These are phyloP conservation scores for Lupinus albus DNA, from an alignment of 306 rosid species.

Conservation along the genomic window DNA sequence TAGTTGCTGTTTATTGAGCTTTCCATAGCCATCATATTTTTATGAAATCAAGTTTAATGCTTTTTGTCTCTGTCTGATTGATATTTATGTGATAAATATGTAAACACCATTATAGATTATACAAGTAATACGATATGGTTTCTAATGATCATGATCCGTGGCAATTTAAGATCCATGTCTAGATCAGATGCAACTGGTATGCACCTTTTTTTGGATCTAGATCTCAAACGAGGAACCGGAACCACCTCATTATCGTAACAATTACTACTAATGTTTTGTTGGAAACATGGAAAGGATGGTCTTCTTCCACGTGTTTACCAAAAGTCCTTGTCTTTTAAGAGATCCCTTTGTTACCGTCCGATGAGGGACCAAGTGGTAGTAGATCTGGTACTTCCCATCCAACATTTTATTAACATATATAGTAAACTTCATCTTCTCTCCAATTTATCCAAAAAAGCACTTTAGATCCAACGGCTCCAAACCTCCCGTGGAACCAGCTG, in stretches of 20 bases:
- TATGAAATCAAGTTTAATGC: background rate
- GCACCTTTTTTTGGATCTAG: slow-evolving; percentile 28
- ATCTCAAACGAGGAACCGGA: slow-evolving; percentile 16
- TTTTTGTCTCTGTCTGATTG: slow-evolving; percentile 14
- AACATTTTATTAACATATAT: slow-evolving; percentile 45
- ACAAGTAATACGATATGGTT: background rate
- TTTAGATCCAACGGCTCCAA: slow-evolving; percentile 62
- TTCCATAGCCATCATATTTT: background rate
- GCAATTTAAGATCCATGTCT: background rate
- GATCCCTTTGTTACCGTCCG: slow-evolving; percentile 52
- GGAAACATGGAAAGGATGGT: slow-evolving; percentile 44
- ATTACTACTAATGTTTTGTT: slow-evolving; percentile 8
- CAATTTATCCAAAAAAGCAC: slow-evolving; percentile 3
- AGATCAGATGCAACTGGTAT: slow-evolving; percentile 8
- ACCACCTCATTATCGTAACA: slow-evolving; percentile 11
- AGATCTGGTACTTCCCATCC: slow-evolving; percentile 36
- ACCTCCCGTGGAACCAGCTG: slow-evolving; percentile 47
- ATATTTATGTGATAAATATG: slow-evolving; percentile 11
- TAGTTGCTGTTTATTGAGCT: background rate
- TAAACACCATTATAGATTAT: background rate
- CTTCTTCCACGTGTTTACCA: slow-evolving; percentile 50
- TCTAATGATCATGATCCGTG: background rate
- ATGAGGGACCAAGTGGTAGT: slow-evolving; percentile 29
- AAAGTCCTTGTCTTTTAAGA: slow-evolving; percentile 17
- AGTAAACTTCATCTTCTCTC: background rate